Conservation (phyloP, 352 stramenopile genomes). For the Globisporangium cystogenes region DNA sequence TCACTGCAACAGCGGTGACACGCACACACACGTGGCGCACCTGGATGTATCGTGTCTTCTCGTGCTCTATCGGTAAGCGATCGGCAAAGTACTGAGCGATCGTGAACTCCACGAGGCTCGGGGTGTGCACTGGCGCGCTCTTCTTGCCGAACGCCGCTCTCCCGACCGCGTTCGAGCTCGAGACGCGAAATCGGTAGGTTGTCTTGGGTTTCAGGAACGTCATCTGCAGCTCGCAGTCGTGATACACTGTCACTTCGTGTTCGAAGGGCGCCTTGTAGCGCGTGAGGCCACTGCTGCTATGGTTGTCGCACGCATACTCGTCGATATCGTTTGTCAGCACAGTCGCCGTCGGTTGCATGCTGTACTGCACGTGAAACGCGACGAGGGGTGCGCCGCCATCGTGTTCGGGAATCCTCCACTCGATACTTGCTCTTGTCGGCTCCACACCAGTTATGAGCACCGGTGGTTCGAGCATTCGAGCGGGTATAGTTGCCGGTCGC, state of each 20-base stretch:
- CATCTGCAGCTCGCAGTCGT: constrained; percentile 21
- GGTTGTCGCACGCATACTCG: constrained; percentile 1
- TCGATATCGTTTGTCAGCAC: constrained; percentile 11
- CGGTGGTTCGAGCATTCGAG: constrained; percentile 22
- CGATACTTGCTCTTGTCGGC: constrained; percentile 34
- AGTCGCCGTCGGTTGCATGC: constrained; percentile 7
- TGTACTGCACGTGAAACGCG: constrained; percentile 54
- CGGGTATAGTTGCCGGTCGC: constrained; percentile 27
- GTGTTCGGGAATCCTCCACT: constrained; percentile 34
- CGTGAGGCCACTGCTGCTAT: not conserved
- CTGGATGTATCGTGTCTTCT: constrained; percentile 40
- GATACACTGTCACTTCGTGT: constrained; percentile 39
- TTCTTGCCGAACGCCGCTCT: constrained; percentile 28
- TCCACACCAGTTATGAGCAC: constrained; percentile 24
- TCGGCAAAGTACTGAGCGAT: constrained; percentile 49
- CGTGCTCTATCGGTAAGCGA: constrained; percentile 42
- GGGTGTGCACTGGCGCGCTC: constrained; percentile 30
- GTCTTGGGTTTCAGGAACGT: constrained; percentile 53
- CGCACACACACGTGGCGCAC: constrained; percentile 5
- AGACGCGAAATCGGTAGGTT: constrained; percentile 49
- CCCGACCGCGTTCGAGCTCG: constrained; percentile 38
- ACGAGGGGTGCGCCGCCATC: constrained; percentile 45
- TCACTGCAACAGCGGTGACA: not conserved
- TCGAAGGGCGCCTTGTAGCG: constrained; percentile 13
- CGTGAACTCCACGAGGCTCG: constrained; percentile 67